phyloP scores from a whole-genome alignment of 2,329 filamentous ascomycete genomes.

The Colletotrichum eremochloae region DNA sequence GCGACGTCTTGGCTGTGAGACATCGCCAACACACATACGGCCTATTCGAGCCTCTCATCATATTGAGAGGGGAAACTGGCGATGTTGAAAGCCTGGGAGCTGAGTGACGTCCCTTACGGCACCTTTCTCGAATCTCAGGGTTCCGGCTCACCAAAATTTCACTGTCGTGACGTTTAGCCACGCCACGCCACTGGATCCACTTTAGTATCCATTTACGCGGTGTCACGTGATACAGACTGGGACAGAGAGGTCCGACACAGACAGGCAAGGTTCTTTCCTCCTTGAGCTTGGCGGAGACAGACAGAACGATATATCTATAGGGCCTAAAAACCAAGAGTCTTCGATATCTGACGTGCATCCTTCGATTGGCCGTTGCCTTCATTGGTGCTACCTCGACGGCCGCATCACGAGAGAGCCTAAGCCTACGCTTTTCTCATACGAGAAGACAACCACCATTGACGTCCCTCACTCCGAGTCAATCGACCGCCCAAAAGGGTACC shows the following conservation, averaged over 20 bases:
- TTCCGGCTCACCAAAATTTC: slow-evolving; percentile 37
- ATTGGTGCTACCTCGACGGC: background rate
- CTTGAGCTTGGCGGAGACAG: too few relatives aligned
- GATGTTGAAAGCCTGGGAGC: slow-evolving; percentile 4
- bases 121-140: background rate
- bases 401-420: background rate
- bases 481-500: slow-evolving; percentile 7
- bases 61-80: slow-evolving; percentile 39
- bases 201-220: slow-evolving; percentile 22
- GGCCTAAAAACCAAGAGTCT: too few relatives aligned
- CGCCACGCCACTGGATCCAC: slow-evolving; percentile 4
- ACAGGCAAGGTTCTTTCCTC: too few relatives aligned
- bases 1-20: slow-evolving; percentile 41
- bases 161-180: slow-evolving; percentile 32
- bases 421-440: background rate
- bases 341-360: background rate
- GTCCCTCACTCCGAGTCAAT: background rate
- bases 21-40: slow-evolving; percentile 54
- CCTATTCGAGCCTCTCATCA: slow-evolving; percentile 49
- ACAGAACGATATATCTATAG: too few relatives aligned
- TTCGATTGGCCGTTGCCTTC: background rate
- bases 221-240: slow-evolving; percentile 24
- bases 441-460: background rate
- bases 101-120: slow-evolving; percentile 23
- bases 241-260: too few relatives aligned